Percentiles rank a stretch among this genome's conserved stretches.
Evolutionary conservation across 2,329 filamentous ascomycete genomes (phyloP).

Genomic region (Xylaria sp.): DNA sequence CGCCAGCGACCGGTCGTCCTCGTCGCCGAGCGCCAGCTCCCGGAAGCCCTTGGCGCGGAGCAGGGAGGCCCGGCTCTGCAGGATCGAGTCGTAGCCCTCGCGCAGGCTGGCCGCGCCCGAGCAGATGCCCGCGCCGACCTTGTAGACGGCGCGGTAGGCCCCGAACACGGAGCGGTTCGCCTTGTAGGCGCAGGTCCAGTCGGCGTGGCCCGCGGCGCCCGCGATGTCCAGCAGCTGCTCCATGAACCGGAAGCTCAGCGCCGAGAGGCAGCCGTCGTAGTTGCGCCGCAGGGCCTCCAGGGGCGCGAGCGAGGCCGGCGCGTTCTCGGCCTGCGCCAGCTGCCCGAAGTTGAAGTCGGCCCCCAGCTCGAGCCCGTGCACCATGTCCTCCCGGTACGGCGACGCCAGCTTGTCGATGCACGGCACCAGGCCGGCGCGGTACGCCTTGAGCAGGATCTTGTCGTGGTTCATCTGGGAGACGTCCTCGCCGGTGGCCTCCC

Average conservation of each 20-base stretch:
- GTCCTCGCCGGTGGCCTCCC: slow-evolving; percentile 21
- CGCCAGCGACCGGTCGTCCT: slow-evolving; percentile 38
- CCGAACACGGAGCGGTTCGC: slow-evolving; percentile 40
- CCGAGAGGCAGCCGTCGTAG: too few species aligned
- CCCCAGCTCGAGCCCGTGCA: slow-evolving; percentile 40
- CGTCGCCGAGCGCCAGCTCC: slow-evolving; percentile 28
- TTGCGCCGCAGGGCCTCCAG: slow-evolving; percentile 31
- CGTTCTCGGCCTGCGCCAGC: slow-evolving; percentile 43
- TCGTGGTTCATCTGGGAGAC: slow-evolving; percentile 37
- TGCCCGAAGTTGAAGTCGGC: slow-evolving; percentile 43
- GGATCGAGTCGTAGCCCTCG: slow-evolving; percentile 38
- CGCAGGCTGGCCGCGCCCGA: slow-evolving; percentile 25
- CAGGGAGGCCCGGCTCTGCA: slow-evolving; percentile 35
- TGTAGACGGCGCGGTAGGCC: slow-evolving; percentile 36
- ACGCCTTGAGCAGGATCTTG: slow-evolving; percentile 35
- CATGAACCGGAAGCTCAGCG: slow-evolving; percentile 41
- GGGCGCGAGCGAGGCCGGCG: slow-evolving; percentile 35
- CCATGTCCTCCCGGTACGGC: slow-evolving; percentile 30
- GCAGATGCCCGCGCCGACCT: slow-evolving; percentile 36
- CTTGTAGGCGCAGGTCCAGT: slow-evolving; percentile 36
- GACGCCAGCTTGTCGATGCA: slow-evolving; percentile 33
- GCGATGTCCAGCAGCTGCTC: slow-evolving; percentile 44
- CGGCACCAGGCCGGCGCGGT: slow-evolving; percentile 32
- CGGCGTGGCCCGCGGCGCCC: slow-evolving; percentile 40
- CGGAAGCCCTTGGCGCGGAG: slow-evolving; percentile 35